These are phyloP conservation scores for Flaveria floridana DNA, from an alignment of 140 eudicot species.

Conservation along the genomic window DNA sequence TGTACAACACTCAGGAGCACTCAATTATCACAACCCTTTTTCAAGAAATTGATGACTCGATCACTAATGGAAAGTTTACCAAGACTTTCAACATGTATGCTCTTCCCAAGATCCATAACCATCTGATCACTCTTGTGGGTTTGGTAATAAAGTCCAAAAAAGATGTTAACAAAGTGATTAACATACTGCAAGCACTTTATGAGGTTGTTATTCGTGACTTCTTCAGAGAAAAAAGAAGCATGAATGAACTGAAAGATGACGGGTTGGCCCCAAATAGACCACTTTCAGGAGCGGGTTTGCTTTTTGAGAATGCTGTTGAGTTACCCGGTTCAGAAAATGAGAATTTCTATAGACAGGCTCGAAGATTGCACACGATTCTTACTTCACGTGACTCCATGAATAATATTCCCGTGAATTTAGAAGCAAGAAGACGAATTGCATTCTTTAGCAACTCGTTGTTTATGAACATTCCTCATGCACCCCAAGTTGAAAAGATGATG, in stretches of 20 bases:
- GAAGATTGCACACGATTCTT: slow-evolving; percentile 75
- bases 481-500: slow-evolving; percentile 96
- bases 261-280: slow-evolving; percentile 71
- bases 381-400: slow-evolving; percentile 88
- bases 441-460: slow-evolving; percentile 92
- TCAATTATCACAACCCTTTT: slow-evolving; percentile 68
- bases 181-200: slow-evolving; percentile 72
- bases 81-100: slow-evolving; percentile 74
- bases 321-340: slow-evolving; percentile 59
- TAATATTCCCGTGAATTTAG: slow-evolving; percentile 75
- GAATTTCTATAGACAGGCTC: slow-evolving; percentile 69
- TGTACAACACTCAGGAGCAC: slow-evolving; percentile 68
- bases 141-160: slow-evolving; percentile 50
- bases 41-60: slow-evolving; percentile 72
- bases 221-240: slow-evolving; percentile 55
- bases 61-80: slow-evolving; percentile 71
- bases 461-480: slow-evolving; percentile 99
- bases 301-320: slow-evolving; percentile 73
- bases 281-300: slow-evolving; percentile 54
- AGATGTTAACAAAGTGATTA: slow-evolving; percentile 64
- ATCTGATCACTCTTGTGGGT: slow-evolving; percentile 57
- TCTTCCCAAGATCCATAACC: slow-evolving; percentile 60
- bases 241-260: slow-evolving; percentile 62
- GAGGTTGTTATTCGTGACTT: slow-evolving; percentile 85
- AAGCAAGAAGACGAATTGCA: slow-evolving; percentile 88